Percentiles rank a stretch among this genome's conserved stretches.
Conservation (phyloP, 768 basidiomycete species). For the Pleurotus salmoneostramineus region DNA sequence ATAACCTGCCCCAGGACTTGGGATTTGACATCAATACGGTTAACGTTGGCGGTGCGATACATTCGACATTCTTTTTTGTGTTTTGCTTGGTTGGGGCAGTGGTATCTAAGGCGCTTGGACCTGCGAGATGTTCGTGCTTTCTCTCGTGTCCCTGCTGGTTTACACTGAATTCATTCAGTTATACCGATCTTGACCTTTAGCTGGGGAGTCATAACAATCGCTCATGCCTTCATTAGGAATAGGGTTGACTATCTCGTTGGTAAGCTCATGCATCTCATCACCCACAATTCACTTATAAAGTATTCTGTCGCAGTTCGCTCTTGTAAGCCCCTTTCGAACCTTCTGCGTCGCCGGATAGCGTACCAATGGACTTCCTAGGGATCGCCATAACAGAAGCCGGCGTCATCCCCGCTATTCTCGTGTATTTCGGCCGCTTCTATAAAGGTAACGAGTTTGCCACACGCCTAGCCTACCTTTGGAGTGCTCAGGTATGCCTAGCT, state of each 20-base stretch:
- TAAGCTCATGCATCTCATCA: background rate
- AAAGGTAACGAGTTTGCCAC: constrained; percentile 7
- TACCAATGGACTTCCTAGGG: background rate
- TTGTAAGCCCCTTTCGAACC: background rate
- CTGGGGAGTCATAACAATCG: background rate
- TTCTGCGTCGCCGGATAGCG: background rate
- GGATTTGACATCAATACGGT: constrained; percentile 4
- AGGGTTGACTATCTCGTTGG: constrained; percentile 1
- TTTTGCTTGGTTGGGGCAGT: constrained; percentile 5
- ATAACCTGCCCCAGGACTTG: constrained; percentile 1
- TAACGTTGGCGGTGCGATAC: constrained; percentile 1
- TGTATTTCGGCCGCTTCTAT: constrained; percentile 4
- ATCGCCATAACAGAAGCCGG: constrained; percentile 6
- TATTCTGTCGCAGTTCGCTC: constrained; percentile 1
- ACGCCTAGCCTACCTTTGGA: constrained; percentile 3
- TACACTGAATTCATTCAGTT: background rate
- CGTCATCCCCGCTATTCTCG: constrained; percentile 2
- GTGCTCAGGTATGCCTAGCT: constrained; percentile 3
- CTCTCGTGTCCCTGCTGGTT: too few species aligned
- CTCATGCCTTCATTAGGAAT: constrained; percentile 4
- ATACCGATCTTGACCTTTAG: constrained; percentile 3
- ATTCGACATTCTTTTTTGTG: constrained; percentile 5
- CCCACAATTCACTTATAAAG: background rate
- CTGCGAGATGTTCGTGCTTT: constrained; percentile 1
- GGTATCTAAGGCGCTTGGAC: background rate